A percentile compares a stretch with the other conserved stretches of the same genome.
Evolutionary conservation across 352 stramenopile species (phyloP).

Genomic region (Pythium monospermum): DNA sequence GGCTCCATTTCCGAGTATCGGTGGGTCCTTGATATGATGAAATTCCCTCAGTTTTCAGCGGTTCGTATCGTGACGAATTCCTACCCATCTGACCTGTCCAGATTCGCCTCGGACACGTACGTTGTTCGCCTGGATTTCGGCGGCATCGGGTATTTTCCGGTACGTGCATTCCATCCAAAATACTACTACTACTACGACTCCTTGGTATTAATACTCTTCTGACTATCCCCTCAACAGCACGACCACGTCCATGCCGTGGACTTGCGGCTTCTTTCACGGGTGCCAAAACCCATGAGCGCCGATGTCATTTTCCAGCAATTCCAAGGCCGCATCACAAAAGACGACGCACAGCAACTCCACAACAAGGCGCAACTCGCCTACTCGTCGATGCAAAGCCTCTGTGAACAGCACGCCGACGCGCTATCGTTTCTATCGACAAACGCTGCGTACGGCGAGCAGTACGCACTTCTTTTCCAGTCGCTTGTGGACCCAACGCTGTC

Average conservation of each 20-base stretch:
- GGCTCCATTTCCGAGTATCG: conserved; percentile 22
- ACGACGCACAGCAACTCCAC: conserved; percentile 52
- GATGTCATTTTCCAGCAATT: conserved; percentile 67
- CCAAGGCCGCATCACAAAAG: conserved; percentile 51
- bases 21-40: conserved; percentile 19
- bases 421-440: conserved; percentile 80
- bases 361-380: conserved; percentile 52
- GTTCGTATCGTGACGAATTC: not conserved
- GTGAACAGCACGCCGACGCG: conserved; percentile 59
- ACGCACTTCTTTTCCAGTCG: conserved; percentile 45
- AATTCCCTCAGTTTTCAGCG: not conserved
- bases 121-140: conserved; percentile 35
- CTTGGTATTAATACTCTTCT: no score
- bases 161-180: no score
- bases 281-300: conserved; percentile 62
- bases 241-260: conserved; percentile 59
- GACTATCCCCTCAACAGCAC: no score
- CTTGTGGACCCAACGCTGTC: conserved; percentile 62
- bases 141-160: conserved; percentile 31
- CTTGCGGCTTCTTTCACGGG: conserved; percentile 51
- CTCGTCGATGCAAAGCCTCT: conserved; percentile 48
- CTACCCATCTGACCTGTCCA: conserved; percentile 7
- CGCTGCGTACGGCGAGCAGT: conserved; percentile 60
- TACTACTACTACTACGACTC: no score
- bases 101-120: conserved; percentile 33